Conservation (phyloP, 1,284 basidiomycete genomes). For the Ustilago sp. region DNA sequence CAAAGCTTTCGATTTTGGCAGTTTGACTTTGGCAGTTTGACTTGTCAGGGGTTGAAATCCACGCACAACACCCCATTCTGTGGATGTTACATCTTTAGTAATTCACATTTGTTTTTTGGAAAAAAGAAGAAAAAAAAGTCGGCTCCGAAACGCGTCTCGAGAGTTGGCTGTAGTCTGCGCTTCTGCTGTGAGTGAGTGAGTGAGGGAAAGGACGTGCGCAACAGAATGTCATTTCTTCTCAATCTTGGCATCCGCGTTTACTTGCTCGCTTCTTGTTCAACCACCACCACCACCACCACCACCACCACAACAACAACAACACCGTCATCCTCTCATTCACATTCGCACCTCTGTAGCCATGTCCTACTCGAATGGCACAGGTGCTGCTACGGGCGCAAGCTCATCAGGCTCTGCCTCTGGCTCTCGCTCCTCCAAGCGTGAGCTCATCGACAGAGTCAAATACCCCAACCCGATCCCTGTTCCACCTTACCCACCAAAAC, state of each 20-base stretch:
- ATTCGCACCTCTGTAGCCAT: constrained; percentile 17
- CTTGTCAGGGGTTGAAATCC: no score
- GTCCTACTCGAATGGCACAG: constrained; percentile 44
- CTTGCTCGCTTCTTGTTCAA: neutral
- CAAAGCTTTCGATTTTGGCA: no score
- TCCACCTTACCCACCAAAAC: constrained; percentile 68
- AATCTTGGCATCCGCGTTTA: constrained; percentile 1
- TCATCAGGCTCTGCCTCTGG: constrained; percentile 31
- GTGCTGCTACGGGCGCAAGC: constrained; percentile 9
- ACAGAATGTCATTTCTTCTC: constrained; percentile 12
- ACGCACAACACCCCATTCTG: no score
- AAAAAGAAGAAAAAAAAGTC: neutral
- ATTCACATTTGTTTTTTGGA: no score
- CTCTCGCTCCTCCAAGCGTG: constrained; percentile 40
- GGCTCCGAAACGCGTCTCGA: constrained; percentile 41
- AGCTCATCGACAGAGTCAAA: constrained; percentile 67
- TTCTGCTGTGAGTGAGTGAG: neutral
- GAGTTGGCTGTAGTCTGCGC: neutral
- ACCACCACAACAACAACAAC: neutral
- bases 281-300: neutral
- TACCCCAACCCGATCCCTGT: constrained; percentile 69
- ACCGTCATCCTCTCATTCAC: neutral
- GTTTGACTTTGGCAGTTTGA: no score
- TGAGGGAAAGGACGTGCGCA: neutral
- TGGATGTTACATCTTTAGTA: no score